Percentiles rank a stretch among this genome's conserved stretches.
Conservation (phyloP, 202 grass and related monocot genomes). For the Digitaria exilis region DNA sequence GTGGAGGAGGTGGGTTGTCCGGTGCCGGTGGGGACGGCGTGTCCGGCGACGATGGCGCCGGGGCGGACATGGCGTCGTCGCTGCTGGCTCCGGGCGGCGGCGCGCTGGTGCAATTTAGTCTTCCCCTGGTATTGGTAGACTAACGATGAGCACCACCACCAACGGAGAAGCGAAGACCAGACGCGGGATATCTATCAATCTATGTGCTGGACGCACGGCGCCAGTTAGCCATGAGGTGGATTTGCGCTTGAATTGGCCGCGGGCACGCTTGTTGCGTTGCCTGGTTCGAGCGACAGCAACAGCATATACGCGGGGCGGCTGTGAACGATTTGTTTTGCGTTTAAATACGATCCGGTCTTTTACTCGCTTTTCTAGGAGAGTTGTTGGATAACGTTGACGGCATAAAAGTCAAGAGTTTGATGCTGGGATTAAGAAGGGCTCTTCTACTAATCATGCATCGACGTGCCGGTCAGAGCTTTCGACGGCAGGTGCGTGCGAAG, state of each 20-base stretch:
- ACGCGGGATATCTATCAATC: constrained; percentile 18
- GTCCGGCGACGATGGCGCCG: background rate
- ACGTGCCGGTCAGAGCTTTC: background rate
- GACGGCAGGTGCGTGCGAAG: background rate
- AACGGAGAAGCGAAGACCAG: background rate
- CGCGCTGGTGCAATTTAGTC: background rate
- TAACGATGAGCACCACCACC: background rate
- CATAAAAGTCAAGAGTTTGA: constrained; percentile 25
- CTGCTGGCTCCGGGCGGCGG: background rate
- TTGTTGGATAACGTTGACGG: constrained; percentile 31
- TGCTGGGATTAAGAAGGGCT: background rate
- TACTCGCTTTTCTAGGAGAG: background rate
- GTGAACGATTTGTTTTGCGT: background rate
- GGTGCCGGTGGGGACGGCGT: background rate
- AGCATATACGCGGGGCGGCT: background rate
- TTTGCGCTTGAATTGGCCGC: constrained; percentile 11
- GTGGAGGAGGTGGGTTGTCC: background rate
- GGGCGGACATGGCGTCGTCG: background rate
- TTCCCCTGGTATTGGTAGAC: background rate
- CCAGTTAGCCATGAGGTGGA: background rate
- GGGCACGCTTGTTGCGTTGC: background rate
- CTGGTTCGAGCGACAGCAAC: constrained; percentile 25
- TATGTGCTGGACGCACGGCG: constrained; percentile 27
- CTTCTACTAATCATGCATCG: background rate
- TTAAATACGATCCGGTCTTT: background rate